Conservation (phyloP, 2,329 filamentous ascomycete genomes). For the Epichloe gansuensis region DNA sequence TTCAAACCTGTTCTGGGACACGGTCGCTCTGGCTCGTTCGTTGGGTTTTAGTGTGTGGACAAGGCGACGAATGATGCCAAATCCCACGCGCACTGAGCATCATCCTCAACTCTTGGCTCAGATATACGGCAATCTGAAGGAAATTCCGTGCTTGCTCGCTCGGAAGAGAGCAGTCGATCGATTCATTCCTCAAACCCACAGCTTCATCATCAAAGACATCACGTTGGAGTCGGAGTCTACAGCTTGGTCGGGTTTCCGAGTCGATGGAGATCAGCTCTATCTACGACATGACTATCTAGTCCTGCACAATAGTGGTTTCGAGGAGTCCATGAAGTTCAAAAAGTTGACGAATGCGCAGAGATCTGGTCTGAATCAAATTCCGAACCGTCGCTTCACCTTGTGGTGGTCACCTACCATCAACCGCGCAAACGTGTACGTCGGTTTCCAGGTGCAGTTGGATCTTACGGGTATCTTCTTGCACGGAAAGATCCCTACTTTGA, state of each 20-base stretch:
- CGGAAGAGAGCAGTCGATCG: conserved; percentile 3
- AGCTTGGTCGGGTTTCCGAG: conserved; percentile 38
- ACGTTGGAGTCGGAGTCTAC: conserved; percentile 28
- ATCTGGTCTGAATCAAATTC: conserved; percentile 95
- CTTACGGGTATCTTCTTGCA: conserved; percentile 97
- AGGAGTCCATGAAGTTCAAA: conserved; percentile 86
- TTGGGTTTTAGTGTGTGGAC: neutral
- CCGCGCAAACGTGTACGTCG: conserved; percentile 92
- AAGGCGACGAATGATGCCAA: neutral
- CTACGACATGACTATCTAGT: conserved; percentile 24
- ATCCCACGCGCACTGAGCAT: neutral
- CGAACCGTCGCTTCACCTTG: conserved; percentile 92
- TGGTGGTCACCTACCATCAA: conserved; percentile 97
- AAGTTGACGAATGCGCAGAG: conserved; percentile 96
- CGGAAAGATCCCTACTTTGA: conserved; percentile 94
- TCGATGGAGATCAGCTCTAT: conserved; percentile 38
- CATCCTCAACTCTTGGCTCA: neutral
- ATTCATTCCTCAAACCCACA: conserved; percentile 17
- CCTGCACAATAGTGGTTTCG: conserved; percentile 30
- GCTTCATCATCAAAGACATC: conserved; percentile 29
- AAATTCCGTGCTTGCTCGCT: neutral
- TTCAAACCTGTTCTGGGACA: neutral
- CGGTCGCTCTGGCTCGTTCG: neutral
- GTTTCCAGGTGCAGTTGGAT: conserved; percentile 98
- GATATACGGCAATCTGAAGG: neutral